These are phyloP conservation scores for Rhizopogon vulgaris DNA, from an alignment of 768 basidiomycete species.

Conservation along the genomic window DNA sequence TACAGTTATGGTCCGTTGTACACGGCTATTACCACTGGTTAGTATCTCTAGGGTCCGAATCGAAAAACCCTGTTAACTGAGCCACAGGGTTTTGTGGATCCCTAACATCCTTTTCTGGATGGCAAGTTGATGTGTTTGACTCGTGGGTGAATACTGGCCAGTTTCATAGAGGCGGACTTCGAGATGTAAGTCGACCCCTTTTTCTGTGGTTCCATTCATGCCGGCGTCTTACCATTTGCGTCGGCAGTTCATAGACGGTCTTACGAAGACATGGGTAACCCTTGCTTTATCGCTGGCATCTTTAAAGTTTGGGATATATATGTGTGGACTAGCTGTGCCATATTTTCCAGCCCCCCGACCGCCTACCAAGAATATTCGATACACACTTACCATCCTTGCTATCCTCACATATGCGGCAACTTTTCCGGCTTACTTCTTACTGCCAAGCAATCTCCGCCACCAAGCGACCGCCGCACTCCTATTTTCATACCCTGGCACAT, in stretches of 20 bases:
- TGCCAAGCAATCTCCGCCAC: slow-evolving; percentile 63
- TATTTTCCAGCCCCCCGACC: slow-evolving; percentile 36
- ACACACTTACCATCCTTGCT: slow-evolving; percentile 46
- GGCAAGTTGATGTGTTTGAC: slow-evolving; percentile 85
- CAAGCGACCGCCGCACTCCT: slow-evolving; percentile 82
- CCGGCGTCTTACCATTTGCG: not conserved
- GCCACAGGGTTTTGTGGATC: slow-evolving; percentile 86
- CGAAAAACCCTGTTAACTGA: not conserved
- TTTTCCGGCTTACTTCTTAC: slow-evolving; percentile 72
- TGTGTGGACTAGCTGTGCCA: slow-evolving; percentile 40
- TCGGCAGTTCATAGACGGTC: slow-evolving; percentile 77
- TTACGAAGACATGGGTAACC: slow-evolving; percentile 76
- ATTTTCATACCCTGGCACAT: slow-evolving; percentile 84
- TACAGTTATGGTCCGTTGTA: slow-evolving; percentile 85
- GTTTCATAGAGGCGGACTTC: slow-evolving; percentile 55
- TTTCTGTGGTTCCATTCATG: not conserved
- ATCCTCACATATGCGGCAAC: slow-evolving; percentile 68
- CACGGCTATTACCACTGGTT: slow-evolving; percentile 82
- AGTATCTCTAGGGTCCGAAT: slow-evolving; percentile 7
- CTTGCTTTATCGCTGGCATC: slow-evolving; percentile 72
- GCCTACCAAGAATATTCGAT: slow-evolving; percentile 40
- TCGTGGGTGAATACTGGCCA: slow-evolving; percentile 72
- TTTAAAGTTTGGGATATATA: slow-evolving; percentile 64
- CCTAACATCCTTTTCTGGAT: slow-evolving; percentile 92
- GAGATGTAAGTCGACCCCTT: slow-evolving; percentile 47